Percentiles rank a stretch among this genome's conserved stretches.
phyloP scores from a whole-genome alignment of 192 early-diverging fungal species.

The Coemansia sp. region DNA sequence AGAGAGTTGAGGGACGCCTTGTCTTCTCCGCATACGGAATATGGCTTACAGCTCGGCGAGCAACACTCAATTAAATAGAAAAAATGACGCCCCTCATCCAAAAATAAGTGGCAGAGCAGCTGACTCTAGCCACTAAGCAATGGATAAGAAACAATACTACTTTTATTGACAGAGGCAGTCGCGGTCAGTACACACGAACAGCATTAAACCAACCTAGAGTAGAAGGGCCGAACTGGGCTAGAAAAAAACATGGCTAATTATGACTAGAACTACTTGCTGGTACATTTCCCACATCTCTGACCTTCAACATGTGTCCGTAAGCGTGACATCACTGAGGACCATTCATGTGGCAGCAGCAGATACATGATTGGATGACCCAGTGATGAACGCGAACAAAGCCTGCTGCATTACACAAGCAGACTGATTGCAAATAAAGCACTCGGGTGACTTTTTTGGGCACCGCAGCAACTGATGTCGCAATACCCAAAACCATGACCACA shows the following conservation, averaged over 20 bases:
- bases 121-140: background rate
- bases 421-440: background rate
- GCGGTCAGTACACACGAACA: background rate
- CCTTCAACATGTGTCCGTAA: background rate
- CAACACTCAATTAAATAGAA: background rate
- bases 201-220: background rate
- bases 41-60: background rate
- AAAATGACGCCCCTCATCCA: background rate
- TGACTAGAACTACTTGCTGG: background rate
- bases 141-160: background rate
- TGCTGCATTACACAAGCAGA: background rate
- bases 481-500: background rate
- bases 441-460: background rate
- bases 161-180: background rate
- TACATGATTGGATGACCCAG: background rate
- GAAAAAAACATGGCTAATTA: background rate
- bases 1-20: background rate
- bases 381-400: background rate
- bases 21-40: conserved; percentile 3
- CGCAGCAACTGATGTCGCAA: background rate
- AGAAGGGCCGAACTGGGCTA: background rate
- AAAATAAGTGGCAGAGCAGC: conserved; percentile 2
- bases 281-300: background rate
- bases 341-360: background rate
- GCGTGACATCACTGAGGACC: background rate